Conservation (phyloP, 768 basidiomycete genomes). For the Hydnomerulius pinastri region DNA sequence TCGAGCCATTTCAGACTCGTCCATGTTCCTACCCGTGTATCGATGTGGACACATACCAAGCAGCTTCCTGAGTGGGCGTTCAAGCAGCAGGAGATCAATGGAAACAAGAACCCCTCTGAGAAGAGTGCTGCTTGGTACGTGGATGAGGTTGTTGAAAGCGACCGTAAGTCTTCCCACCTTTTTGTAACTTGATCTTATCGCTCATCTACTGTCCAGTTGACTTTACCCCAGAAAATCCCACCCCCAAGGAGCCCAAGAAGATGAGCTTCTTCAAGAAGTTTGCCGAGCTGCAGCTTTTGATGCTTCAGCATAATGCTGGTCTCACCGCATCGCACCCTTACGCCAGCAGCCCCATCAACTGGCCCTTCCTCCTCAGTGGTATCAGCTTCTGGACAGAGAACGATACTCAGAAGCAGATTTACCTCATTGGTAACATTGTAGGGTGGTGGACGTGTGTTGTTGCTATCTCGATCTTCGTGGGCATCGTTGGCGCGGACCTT, state of each 20-base stretch:
- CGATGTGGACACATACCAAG: slow-evolving; percentile 89
- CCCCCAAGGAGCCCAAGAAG: slow-evolving; percentile 69
- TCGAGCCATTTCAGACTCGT: slow-evolving; percentile 89
- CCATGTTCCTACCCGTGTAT: slow-evolving; percentile 87
- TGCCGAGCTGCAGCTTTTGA: slow-evolving; percentile 86
- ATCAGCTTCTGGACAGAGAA: slow-evolving; percentile 99
- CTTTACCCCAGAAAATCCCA: slow-evolving; percentile 48
- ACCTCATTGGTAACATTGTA: slow-evolving; percentile 90
- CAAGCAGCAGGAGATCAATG: slow-evolving; percentile 97
- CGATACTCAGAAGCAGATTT: slow-evolving; percentile 87
- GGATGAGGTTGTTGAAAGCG: slow-evolving; percentile 76
- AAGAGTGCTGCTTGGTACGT: slow-evolving; percentile 87
- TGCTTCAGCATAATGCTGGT: slow-evolving; percentile 99
- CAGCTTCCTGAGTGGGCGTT: slow-evolving; percentile 95
- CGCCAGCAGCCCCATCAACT: slow-evolving; percentile 93
- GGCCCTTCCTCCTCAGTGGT: slow-evolving; percentile 95
- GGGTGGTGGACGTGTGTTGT: slow-evolving; percentile 96
- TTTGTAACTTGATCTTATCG: neutral
- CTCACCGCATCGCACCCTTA: slow-evolving; percentile 98
- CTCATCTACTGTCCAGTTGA: slow-evolving; percentile 46
- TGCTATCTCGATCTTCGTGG: slow-evolving; percentile 83
- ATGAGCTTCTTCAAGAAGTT: slow-evolving; percentile 97
- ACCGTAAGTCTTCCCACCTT: slow-evolving; percentile 62
- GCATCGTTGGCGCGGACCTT: slow-evolving; percentile 87
- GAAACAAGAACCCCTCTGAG: slow-evolving; percentile 88